These are phyloP conservation scores for Hirsutella rhossiliensis DNA, from an alignment of 2,329 filamentous ascomycete species.

Conservation along the genomic window DNA sequence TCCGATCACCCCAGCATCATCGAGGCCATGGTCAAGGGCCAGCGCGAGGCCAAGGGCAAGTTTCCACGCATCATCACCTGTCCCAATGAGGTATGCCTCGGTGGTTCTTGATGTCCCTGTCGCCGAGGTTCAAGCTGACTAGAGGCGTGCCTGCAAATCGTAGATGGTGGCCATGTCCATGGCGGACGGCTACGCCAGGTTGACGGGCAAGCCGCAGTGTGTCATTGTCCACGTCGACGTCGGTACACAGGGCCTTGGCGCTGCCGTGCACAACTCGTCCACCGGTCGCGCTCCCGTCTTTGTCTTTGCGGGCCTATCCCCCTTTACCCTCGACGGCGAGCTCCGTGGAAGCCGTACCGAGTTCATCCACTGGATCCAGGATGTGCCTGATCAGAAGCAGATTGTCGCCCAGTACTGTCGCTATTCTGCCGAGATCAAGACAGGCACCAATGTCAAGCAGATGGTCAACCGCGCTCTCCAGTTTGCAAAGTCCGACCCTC, in stretches of 20 bases:
- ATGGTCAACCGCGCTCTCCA: slow-evolving; percentile 76
- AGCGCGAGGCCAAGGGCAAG: slow-evolving; percentile 49
- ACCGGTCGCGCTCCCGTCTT: slow-evolving; percentile 63
- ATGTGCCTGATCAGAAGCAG: slow-evolving; percentile 69
- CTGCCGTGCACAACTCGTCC: slow-evolving; percentile 69
- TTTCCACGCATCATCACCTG: slow-evolving; percentile 70
- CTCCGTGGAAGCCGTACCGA: slow-evolving; percentile 67
- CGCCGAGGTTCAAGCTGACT: neutral
- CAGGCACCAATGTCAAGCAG: slow-evolving; percentile 77
- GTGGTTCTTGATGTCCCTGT: neutral
- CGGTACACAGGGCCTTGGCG: slow-evolving; percentile 66
- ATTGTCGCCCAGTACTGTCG: slow-evolving; percentile 79
- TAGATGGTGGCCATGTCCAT: slow-evolving; percentile 78
- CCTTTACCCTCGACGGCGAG: slow-evolving; percentile 67
- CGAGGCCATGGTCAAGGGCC: slow-evolving; percentile 68
- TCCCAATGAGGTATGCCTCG: slow-evolving; percentile 54
- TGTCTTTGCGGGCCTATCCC: slow-evolving; percentile 67
- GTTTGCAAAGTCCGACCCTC: slow-evolving; percentile 65
- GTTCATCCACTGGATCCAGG: slow-evolving; percentile 80
- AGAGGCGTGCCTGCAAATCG: neutral
- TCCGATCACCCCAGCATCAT: slow-evolving; percentile 66
- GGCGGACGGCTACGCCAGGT: slow-evolving; percentile 68
- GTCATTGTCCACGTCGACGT: slow-evolving; percentile 76
- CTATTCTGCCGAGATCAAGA: slow-evolving; percentile 73
- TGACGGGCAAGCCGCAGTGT: slow-evolving; percentile 61